Conservation (phyloP, 176 grass and related monocot species). For the Avena insularis region DNA sequence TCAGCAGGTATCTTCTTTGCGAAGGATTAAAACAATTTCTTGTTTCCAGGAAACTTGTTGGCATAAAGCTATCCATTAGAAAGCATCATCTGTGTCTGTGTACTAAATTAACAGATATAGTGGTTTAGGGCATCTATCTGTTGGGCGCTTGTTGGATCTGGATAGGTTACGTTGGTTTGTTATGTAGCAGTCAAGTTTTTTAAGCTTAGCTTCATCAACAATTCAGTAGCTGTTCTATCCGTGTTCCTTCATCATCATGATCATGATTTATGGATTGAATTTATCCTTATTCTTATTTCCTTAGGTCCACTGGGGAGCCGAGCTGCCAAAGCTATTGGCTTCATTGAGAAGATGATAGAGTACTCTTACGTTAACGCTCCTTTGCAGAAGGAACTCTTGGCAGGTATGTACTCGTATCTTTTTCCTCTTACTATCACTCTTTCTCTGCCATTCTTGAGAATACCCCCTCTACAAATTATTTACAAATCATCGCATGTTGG, state of each 20-base stretch:
- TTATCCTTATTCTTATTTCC: neutral
- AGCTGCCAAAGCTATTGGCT: constrained; percentile 89
- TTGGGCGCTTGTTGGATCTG: no score
- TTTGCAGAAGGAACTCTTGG: constrained; percentile 82
- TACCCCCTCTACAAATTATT: neutral
- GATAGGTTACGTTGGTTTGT: no score
- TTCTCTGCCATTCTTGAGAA: neutral
- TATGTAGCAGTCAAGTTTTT: no score
- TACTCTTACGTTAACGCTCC: constrained; percentile 85
- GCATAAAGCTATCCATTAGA: neutral
- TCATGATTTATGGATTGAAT: neutral
- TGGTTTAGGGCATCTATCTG: neutral
- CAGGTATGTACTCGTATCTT: constrained; percentile 43
- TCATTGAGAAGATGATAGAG: constrained; percentile 91
- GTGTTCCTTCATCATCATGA: neutral
- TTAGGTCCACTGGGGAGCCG: constrained; percentile 87
- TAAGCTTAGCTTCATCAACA: neutral
- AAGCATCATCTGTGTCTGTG: neutral
- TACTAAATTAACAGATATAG: neutral
- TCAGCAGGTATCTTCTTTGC: constrained; percentile 62
- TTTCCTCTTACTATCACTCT: neutral
- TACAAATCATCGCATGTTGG: neutral
- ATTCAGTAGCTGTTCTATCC: neutral
- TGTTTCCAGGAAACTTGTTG: neutral
- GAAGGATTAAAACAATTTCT: neutral